Base-by-base conservation (phyloP, 331 rosid genomes). In the Phaseolus coccineus region DNA sequence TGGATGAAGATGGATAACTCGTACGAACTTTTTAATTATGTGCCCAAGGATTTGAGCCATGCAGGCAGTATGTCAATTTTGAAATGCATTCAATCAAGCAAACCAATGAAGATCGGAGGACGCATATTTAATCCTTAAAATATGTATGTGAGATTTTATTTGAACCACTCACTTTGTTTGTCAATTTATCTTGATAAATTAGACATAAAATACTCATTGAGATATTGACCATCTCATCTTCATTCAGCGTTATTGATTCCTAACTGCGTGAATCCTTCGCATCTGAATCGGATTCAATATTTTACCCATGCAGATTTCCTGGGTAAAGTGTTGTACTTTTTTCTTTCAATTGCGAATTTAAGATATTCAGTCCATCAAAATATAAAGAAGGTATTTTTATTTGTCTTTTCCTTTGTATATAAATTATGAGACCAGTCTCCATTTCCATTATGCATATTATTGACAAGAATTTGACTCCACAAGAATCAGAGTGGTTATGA, bases 401-500 rank as follows among this genome's bases (percentile, higher is more conserved):
- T 42, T 13, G 10, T 44, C 25, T 1, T 5, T 22, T 67, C 22
- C 22, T 69, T 48, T 27, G 3, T 69, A 13, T 46, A 28, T 12
- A 50, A 30, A 31, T 71, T 16, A 50, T 51, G 37, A 13, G 77
- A 52, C 5, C 30, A 0, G 47, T 48, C 6, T 30, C 61, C 31
- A 16, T 30, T 71, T 33, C 63, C 40, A 5, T 30, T 56, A 16
- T 53, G 42, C 5, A 25, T 31, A 73, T 55, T 31, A 73, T 55
- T 37, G 53, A 37, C 3, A 47, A 74, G 8, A 74, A 59, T 13
- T 74, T 74, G 40, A 53, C 13, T 42, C 50, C 69, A 19, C 19
- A 27, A 59, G 19, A 27, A 12, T 13, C 39, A 44, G 46, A 59
- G 42, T 27, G 44, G 68, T 63, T 33, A 48, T 47, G 35, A 50